phyloP scores from a whole-genome alignment of 2,329 filamentous ascomycete genomes.

The Macroventuria anomochaeta region DNA sequence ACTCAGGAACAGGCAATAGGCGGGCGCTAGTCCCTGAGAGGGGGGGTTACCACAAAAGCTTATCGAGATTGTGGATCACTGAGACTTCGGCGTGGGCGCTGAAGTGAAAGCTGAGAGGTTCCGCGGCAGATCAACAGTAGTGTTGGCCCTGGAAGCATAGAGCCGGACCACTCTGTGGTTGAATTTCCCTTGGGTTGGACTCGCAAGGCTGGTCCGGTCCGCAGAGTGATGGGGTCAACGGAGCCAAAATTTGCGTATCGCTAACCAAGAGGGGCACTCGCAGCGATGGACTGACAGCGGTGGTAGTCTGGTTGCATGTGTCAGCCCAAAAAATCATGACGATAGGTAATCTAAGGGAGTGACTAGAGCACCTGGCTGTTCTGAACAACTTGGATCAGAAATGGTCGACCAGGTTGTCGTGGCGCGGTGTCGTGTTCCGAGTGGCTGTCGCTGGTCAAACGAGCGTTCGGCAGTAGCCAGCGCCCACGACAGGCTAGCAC shows the following conservation, averaged over 20 bases:
- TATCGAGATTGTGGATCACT: constrained; percentile 13
- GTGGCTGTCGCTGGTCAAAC: constrained; percentile 18
- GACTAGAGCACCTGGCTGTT: constrained; percentile 9
- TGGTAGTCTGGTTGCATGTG: constrained; percentile 1
- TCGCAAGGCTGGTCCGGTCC: constrained; percentile 3
- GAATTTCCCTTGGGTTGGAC: not conserved
- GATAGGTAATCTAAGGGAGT: constrained; percentile 5
- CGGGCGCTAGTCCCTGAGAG: constrained; percentile 9
- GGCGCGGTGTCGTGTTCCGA: constrained; percentile 13
- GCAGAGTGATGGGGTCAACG: not conserved
- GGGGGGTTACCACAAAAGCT: constrained; percentile 10
- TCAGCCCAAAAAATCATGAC: constrained; percentile 2
- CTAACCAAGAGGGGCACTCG: constrained; percentile 4
- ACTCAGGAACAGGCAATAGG: constrained; percentile 2
- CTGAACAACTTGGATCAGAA: constrained; percentile 6
- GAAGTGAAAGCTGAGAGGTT: constrained; percentile 5
- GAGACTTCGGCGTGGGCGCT: constrained; percentile 7
- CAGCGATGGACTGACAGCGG: constrained; percentile 8
- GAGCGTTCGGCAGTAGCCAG: constrained; percentile 9
- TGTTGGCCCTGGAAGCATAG: not conserved
- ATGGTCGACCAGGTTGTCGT: constrained; percentile 17
- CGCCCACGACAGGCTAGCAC: constrained; percentile 10
- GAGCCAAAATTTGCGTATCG: not conserved
- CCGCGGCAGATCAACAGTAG: constrained; percentile 10
- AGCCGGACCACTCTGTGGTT: not conserved